Base-by-base conservation (phyloP, 2,329 filamentous ascomycete genomes). In the Coniochaeta ligniaria region DNA sequence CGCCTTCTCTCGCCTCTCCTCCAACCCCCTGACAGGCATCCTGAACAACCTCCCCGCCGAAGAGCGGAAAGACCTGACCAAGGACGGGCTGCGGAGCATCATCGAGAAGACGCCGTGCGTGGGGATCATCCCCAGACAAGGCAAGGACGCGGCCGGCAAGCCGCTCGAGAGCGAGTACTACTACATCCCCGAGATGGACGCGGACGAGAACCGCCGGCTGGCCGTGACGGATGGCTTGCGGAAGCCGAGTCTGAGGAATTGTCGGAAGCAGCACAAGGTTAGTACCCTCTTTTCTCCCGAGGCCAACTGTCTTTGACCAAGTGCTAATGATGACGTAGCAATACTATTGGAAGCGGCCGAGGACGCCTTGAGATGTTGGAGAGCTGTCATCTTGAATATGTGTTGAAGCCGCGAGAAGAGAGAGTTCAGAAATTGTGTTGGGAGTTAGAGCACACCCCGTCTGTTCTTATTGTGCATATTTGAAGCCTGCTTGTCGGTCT, bases 251-350 rank as follows among this genome's bases (percentile, higher is more conserved):
- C 78, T 99, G 69, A 83, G 95, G 66, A 89, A 88, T 70, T 97
- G 95, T 71, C 85, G 95, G 70, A 98, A 97, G 78, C 91, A 95
- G 72, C 95, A 99, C 76, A 98, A 98, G 91, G 94, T 98, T 83
- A 71, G 79, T 31, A 9, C 9, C 28, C 28, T 31, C 28, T 31
- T 31, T 31, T 31, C 28, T 31, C 5, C 5, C 5, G 5, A 31
- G 9, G 28, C 28, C 28, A 5, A 5, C 12, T 36, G 35, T 36
- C 6, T 74, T 63, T 47, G 24, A 62, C 58, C 68, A 11, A 17
- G 12, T 63, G 70, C 67, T 62, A 54, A 11, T 35, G 22, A 47
- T 26, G 16, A 9, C 36, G 22, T 65, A 87, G 85, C 85, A 88
- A 86, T 88, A 88, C 68, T 88, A 85, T 72, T 88, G 85, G 85